Base-by-base conservation (phyloP, 805 yeast species). In the Sugiyamaella valdiviana region DNA sequence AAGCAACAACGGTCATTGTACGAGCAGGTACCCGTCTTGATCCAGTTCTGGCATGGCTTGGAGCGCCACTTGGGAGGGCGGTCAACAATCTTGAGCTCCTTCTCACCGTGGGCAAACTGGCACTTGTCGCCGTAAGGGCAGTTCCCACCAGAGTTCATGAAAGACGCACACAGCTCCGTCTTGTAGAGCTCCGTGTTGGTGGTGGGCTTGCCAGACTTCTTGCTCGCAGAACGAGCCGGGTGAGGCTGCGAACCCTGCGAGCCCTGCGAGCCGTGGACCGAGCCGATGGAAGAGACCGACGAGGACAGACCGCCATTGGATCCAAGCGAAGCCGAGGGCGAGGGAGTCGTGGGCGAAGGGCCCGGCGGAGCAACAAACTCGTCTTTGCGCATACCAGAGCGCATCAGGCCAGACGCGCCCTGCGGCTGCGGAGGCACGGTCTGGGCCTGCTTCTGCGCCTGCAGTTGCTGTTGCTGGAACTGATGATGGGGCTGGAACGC, bases 61-160 rank as follows among this genome's bases (percentile, higher is more conserved):
- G 95, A 85, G 63, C 95, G 80, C 84, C 91, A 89, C 62, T 88
- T 89, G 47, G 82, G 79, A 9, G 89, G 82, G 51, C 91, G 75
- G 51, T 80, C 82, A 40, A 87, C 81, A 10, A 66, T 57, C 64
- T 86, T 86, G 58, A 89, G 71, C 65, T 89, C 96, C 47, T 75
- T 69, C 36, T 77, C 73, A 16, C 97, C 96, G 62, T 89, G 97
- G 5, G 96, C 96, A 74, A 89, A 89, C 69, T 89, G 96, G 65
- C 97, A 89, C 70, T 89, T 89, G 55, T 77, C 75, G 1, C 95
- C 95, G 63, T 89, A 89, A 14, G 95, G 95, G 64, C 97, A 89
- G 45, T 65, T 60, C 20, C 85, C 85, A 20, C 80, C 80, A 55
- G 79, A 76, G 58, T 77, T 79, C 61, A 80, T 77, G 63, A 75